phyloP scores from a whole-genome alignment of 2,329 filamentous ascomycete genomes.

The Ophiostoma sp. region DNA sequence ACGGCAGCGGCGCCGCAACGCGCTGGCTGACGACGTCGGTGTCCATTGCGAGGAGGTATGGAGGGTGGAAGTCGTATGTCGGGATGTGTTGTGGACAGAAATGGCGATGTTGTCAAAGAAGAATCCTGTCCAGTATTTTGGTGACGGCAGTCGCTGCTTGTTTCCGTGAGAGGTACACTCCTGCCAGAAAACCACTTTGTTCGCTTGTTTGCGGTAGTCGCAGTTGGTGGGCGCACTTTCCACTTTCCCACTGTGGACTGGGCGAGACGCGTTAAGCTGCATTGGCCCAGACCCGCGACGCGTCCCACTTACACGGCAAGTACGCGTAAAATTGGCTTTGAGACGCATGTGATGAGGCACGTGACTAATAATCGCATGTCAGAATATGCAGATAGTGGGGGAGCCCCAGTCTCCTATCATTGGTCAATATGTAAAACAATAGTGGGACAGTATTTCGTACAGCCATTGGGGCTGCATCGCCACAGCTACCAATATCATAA shows the following conservation, averaged over 20 bases:
- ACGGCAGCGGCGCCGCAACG: background rate
- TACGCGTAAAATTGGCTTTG: background rate
- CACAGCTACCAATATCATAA: too few species aligned
- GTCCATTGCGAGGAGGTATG: background rate
- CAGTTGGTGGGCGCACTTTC: background rate
- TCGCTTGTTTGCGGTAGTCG: background rate
- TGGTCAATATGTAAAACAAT: too few species aligned
- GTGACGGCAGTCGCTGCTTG: background rate
- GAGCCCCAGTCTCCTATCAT: too few species aligned
- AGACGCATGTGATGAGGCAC: background rate
- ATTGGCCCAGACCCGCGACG: constrained; percentile 18
- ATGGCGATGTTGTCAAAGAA: background rate
- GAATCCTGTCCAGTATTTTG: background rate
- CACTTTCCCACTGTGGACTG: background rate
- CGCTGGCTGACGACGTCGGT: background rate
- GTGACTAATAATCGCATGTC: background rate
- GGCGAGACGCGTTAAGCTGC: constrained; percentile 22
- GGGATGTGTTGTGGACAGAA: background rate
- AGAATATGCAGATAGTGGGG: too few species aligned
- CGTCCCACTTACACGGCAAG: constrained; percentile 26
- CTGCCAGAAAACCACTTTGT: background rate
- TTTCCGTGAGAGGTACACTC: background rate
- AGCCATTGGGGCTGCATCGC: too few species aligned
- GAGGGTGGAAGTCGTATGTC: background rate
- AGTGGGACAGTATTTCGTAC: too few species aligned